phyloP scores from a whole-genome alignment of 495 filamentous ascomycete genomes.

The Aspergillus diversus region DNA sequence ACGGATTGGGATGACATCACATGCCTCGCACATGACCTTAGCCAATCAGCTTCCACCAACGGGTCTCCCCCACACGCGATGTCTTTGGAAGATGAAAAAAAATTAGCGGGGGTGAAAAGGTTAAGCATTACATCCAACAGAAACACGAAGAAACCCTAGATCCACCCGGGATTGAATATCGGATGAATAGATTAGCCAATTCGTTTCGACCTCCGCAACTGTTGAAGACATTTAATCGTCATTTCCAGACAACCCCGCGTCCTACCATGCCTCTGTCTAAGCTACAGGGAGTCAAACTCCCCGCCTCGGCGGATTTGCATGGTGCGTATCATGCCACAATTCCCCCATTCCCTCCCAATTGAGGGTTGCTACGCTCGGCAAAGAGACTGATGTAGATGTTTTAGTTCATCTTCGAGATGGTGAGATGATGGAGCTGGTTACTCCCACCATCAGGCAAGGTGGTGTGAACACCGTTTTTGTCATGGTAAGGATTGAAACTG shows the following conservation, averaged over 20 bases:
- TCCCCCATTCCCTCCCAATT: constrained; percentile 21
- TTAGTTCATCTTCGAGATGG: constrained; percentile 74
- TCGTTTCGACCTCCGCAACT: neutral
- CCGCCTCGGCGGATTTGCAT: constrained; percentile 73
- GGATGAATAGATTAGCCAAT: constrained; percentile 5
- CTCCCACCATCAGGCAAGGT: constrained; percentile 71
- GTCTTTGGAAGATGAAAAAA: constrained; percentile 24
- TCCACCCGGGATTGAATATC: constrained; percentile 3
- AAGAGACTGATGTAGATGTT: neutral
- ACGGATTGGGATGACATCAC: constrained; percentile 22
- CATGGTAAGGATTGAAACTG: constrained; percentile 57
- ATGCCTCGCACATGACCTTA: constrained; percentile 2
- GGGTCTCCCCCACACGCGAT: constrained; percentile 5
- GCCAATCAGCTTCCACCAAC: constrained; percentile 26
- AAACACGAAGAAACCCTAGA: constrained; percentile 3
- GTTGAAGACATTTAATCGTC: neutral
- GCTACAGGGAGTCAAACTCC: constrained; percentile 57
- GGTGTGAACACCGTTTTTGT: constrained; percentile 82
- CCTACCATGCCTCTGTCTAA: constrained; percentile 44
- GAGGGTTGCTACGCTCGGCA: neutral
- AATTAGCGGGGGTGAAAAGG: constrained; percentile 31
- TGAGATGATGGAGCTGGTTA: constrained; percentile 80
- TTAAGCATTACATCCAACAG: neutral
- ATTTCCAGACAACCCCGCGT: neutral
- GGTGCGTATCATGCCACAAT: constrained; percentile 39